These are phyloP conservation scores for Solanum tarapatanum DNA, from an alignment of 257 asterid species.

Conservation along the genomic window DNA sequence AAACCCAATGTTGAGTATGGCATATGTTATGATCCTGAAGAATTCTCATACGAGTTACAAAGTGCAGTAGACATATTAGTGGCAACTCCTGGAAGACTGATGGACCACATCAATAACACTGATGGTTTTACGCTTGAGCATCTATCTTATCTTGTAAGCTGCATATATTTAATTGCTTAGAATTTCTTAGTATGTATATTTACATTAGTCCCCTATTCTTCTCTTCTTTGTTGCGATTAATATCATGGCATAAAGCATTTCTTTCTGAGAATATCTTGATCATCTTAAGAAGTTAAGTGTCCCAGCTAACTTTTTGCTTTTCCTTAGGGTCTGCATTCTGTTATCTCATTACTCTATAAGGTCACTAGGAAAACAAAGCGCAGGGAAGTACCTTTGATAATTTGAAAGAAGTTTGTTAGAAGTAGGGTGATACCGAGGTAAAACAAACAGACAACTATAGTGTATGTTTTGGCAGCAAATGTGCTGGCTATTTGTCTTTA, in stretches of 20 bases:
- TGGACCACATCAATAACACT: conserved; percentile 87
- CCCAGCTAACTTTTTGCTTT: neutral
- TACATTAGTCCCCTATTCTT: neutral
- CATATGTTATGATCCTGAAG: conserved; percentile 38
- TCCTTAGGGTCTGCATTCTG: neutral
- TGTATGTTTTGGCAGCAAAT: neutral
- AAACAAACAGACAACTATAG: neutral
- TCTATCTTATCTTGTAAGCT: conserved; percentile 79
- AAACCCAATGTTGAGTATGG: conserved; percentile 45
- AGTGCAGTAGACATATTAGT: conserved; percentile 86
- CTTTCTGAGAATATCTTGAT: neutral
- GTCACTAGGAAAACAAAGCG: neutral
- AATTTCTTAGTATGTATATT: neutral
- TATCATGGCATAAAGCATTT: neutral
- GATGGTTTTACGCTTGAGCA: conserved; percentile 87
- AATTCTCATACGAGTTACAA: conserved; percentile 28
- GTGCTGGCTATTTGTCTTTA: neutral
- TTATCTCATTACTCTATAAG: neutral
- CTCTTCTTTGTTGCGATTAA: neutral
- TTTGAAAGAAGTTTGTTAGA: neutral
- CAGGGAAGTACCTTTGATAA: neutral
- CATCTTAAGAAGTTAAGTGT: neutral
- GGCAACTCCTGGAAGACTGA: conserved; percentile 92
- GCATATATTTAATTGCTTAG: neutral
- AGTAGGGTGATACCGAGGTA: neutral